Evolutionary conservation across 768 basidiomycete genomes (phyloP).

Genomic region (Tephrocybe rancida): DNA sequence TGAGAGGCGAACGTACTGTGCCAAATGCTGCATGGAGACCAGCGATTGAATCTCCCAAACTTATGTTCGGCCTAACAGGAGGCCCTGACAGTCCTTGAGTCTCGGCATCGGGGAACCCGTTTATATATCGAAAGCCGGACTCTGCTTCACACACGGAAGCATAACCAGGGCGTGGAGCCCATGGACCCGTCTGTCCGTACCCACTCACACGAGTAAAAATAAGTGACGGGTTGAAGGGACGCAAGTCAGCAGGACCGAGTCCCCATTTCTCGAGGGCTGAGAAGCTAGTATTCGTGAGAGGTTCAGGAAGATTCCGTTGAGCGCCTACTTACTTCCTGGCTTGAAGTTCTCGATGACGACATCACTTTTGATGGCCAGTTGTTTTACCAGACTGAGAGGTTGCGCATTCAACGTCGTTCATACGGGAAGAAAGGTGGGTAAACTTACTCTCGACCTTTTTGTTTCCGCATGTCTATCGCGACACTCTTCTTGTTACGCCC

Average conservation of each 20-base stretch:
- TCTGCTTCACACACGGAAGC: constrained; percentile 79
- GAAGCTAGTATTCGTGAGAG: constrained; percentile 1
- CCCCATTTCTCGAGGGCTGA: constrained; percentile 73
- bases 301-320: constrained; percentile 3
- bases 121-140: constrained; percentile 74
- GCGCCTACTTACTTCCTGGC: constrained; percentile 69
- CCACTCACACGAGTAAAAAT: constrained; percentile 89
- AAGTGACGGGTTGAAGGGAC: constrained; percentile 80
- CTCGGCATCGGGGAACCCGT: constrained; percentile 59
- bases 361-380: constrained; percentile 63
- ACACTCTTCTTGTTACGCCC: constrained; percentile 77
- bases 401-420: background rate
- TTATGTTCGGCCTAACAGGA: constrained; percentile 72
- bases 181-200: constrained; percentile 76
- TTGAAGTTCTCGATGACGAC: constrained; percentile 76
- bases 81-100: constrained; percentile 59
- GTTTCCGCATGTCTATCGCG: constrained; percentile 62
- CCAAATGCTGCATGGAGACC: constrained; percentile 76
- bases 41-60: constrained; percentile 71
- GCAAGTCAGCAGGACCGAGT: constrained; percentile 57
- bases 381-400: constrained; percentile 53
- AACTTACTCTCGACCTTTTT: constrained; percentile 49
- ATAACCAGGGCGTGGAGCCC: constrained; percentile 70
- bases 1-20: constrained; percentile 45
- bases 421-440: background rate